Evolutionary conservation across 148 eudicot species (phyloP), one percentile per base, ranked within the genome.

Genomic region (Dysphania ambrosioides): DNA sequence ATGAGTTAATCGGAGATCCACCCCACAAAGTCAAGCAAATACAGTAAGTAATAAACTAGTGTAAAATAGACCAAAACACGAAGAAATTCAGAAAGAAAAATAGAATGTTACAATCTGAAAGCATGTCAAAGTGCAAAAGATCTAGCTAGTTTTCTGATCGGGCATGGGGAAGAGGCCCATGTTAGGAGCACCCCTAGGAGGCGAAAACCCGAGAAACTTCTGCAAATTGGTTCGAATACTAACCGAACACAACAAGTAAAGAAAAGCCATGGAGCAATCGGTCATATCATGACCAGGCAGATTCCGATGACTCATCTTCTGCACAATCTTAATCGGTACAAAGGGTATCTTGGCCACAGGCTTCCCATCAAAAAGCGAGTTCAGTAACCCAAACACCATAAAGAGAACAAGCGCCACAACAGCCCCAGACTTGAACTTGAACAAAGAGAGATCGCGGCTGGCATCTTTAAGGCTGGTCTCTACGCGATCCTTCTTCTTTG

Each of bases 181-280:
- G 2, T 74, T 79, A 44, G 83, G 88, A 55, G 99, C 88, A 19
- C 99, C 96, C 60, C 99, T 85, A 10, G 99, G 99, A 0, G 99
- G 99, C 18, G 99, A 81, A 61, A 96, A 96, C 80, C 97, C 99
- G 2, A 96, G 79, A 49, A 96, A 85, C 87, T 92, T 96, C 91
- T 96, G 99, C 83, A 96, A 80, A 83, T 96, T 96, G 8, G 99
- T 92, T 34, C 99, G 80, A 38, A 96, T 92, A 78, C 99, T 92
- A 56, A 96, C 85, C 63, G 97, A 92, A 66, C 99, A 96, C 73
- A 96, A 67, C 70, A 96, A 77, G 27, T 96, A 92, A 72, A 96
- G n/a, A 84, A 96, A 96, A 36, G 97, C 99, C 99, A 96, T 96
- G 0, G 99, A 92, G 73, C 97, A 96, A 89, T 96, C 99, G 16